Conservation (phyloP, 345 rosid species). For the Passiflora organensis region DNA sequence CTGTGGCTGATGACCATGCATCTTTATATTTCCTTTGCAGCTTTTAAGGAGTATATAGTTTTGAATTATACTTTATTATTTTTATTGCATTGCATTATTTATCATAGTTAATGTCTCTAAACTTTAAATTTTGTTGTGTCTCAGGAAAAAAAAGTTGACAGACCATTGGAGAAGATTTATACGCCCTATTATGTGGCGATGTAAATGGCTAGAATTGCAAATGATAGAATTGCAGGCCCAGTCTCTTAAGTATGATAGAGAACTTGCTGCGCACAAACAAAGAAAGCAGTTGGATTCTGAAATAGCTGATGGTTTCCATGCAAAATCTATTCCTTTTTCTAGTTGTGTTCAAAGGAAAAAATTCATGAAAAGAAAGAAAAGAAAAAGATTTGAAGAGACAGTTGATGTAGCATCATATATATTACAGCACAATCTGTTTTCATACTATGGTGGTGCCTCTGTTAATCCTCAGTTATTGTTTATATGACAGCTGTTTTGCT, state of each 20-base stretch:
- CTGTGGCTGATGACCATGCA: no score
- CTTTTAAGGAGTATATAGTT: no score
- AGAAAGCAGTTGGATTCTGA: constrained; percentile 20
- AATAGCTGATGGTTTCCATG: constrained; percentile 14
- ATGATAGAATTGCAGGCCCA: constrained; percentile 24
- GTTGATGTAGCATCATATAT: constrained; percentile 16
- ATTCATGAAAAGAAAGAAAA: constrained; percentile 25
- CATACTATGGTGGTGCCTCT: constrained; percentile 24
- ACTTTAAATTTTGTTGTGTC: no score
- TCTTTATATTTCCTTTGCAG: no score
- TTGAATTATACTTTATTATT: background rate
- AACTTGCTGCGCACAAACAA: constrained; percentile 20
- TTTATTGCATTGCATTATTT: background rate
- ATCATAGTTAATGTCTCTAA: no score
- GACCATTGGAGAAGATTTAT: constrained; percentile 34
- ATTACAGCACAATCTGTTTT: constrained; percentile 24
- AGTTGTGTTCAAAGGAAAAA: constrained; percentile 15
- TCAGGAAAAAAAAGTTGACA: constrained; percentile 30
- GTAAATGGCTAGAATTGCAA: constrained; percentile 32
- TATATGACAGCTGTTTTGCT: background rate
- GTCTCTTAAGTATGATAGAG: constrained; percentile 22
- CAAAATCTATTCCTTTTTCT: constrained; percentile 21
- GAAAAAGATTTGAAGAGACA: constrained; percentile 27
- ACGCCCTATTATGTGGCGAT: constrained; percentile 33
- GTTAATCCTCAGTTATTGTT: background rate